Evolutionary conservation across 148 eudicot species (phyloP), one percentile per base, ranked within the genome.

Genomic region (Pharnaceum exiguum): DNA sequence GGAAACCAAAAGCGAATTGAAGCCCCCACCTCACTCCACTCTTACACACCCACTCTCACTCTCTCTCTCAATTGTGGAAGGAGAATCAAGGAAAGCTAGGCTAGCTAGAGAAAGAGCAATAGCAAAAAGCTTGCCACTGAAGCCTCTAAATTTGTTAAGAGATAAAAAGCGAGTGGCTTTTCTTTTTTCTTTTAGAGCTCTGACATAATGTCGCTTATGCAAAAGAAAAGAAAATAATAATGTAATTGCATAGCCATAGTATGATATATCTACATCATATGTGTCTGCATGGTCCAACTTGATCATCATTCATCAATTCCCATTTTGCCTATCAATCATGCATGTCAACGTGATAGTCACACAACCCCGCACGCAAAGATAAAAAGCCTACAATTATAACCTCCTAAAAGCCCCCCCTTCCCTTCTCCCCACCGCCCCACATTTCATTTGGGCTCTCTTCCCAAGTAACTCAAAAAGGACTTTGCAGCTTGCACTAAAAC

Each of bases 331-430:
- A 10, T 2, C 29, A 40, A 27, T 28, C 31, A 22, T 66, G 43
- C 29, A 37, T 66, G 71, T 59, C 65, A 68, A 64, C 60, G 53
- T 54, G 68, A 64, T 33, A 30, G 49, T 18, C 65, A 59, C 21
- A 31, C 57, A 62, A 21, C 55, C 55, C 35, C 63, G 57, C 76
- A 71, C 70, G 77, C 82, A 57, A 73, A 63, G 73, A 62, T 77
- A 71, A 70, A 72, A 77, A 67, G 77, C 66, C 74, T 6, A 39
- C 71, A 76, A 71, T 71, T 60, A 70, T 78, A 28, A 8, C 64
- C 23, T 19, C 16, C 59, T 23, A 32, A 39, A 71, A 72, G 53
- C 49, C 68, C 43, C 62, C 58, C 64, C 59, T 19, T n/a, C 12
- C 35, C 36, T 42, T 49, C 60, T 56, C 65, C 53, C 15, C 32